These are phyloP conservation scores for Trifolium dubium DNA, from an alignment of 306 rosid species.

Conservation along the genomic window DNA sequence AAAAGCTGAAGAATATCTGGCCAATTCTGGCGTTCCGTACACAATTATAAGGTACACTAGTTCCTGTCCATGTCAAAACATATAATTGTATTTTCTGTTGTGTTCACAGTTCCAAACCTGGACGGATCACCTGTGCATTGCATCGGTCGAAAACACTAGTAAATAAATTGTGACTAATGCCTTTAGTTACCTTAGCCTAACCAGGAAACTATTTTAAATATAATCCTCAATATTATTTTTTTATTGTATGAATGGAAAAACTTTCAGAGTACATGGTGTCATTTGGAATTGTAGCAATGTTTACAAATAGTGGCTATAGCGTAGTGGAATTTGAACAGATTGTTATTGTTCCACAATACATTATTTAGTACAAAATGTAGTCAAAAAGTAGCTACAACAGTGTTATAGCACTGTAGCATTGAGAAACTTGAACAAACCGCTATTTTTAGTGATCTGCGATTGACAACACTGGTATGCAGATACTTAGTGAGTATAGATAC, in stretches of 20 bases:
- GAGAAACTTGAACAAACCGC: background rate
- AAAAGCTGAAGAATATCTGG: conserved; percentile 93
- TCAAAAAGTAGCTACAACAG: background rate
- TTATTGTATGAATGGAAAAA: background rate
- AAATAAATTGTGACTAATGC: background rate
- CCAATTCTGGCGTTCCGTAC: conserved; percentile 88
- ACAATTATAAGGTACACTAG: conserved; percentile 79
- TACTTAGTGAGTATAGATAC: background rate
- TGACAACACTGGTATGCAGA: background rate
- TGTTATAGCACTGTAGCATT: background rate
- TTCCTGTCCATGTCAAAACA: background rate
- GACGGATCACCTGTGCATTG: background rate
- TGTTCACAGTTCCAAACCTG: background rate
- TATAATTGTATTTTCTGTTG: background rate
- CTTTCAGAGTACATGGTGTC: background rate
- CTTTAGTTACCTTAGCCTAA: background rate
- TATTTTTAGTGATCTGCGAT: background rate
- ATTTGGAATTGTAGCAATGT: background rate
- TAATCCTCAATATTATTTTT: background rate
- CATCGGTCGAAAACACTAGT: background rate
- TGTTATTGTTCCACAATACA: background rate
- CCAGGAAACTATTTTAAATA: background rate
- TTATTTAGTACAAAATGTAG: background rate
- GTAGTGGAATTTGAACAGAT: background rate
- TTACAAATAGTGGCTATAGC: background rate